Evolutionary conservation across 1,284 basidiomycete species (phyloP).

Genomic region (Pseudomicrostroma phylloplanum): DNA sequence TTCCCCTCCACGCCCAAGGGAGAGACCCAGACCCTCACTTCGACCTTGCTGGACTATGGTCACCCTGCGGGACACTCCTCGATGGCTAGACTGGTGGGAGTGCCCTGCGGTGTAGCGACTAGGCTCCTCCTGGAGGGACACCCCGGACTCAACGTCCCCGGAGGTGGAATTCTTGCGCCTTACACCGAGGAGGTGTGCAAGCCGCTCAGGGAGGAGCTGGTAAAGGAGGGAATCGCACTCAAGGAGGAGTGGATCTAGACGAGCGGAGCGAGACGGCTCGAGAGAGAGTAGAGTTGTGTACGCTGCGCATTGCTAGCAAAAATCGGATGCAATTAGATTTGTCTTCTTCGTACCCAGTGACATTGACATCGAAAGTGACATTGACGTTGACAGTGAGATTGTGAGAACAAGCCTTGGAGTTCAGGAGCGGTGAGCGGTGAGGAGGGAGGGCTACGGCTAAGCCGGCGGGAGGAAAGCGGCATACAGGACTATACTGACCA

Average conservation of each 20-base stretch:
- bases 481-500: conserved; percentile 71
- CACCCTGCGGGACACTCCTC: conserved; percentile 70
- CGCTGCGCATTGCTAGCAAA: no score
- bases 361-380: background rate
- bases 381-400: background rate
- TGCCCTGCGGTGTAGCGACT: conserved; percentile 85
- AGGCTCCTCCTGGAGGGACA: conserved; percentile 65
- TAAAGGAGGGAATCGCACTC: conserved; percentile 49
- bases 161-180: conserved; percentile 75
- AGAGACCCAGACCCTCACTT: conserved; percentile 77
- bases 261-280: background rate
- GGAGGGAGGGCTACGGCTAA: no score
- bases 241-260: conserved; percentile 44
- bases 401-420: background rate
- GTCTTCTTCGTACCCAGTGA: no score
- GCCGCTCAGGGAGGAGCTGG: conserved; percentile 46
- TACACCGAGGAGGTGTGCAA: conserved; percentile 66
- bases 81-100: conserved; percentile 90
- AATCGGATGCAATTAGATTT: no score
- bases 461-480: conserved; percentile 82
- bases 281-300: no score
- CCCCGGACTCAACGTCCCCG: conserved; percentile 14
- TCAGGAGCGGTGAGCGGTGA: no score
- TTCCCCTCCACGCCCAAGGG: conserved; percentile 40
- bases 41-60: conserved; percentile 87